phyloP scores from a whole-genome alignment of 805 yeast species.

The Metschnikowia cerradonensis region DNA sequence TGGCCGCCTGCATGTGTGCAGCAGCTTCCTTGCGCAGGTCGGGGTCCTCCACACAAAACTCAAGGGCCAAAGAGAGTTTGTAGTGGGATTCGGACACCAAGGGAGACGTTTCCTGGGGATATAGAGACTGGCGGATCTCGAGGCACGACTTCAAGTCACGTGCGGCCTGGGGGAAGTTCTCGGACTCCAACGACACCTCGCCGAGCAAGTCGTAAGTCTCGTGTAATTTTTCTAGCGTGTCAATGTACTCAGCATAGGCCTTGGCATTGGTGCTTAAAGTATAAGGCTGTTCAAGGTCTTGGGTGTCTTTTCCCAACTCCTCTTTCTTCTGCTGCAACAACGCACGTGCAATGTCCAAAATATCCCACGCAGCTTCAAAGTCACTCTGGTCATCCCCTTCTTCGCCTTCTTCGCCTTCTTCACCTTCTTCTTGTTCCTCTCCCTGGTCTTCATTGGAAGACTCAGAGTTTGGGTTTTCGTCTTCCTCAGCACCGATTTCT shows the following conservation, averaged over 20 bases:
- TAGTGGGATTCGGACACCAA: slow-evolving; percentile 75
- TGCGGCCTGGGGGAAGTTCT: slow-evolving; percentile 76
- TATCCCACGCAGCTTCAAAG: slow-evolving; percentile 86
- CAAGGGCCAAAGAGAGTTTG: slow-evolving; percentile 74
- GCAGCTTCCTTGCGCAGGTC: slow-evolving; percentile 47
- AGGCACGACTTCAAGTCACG: slow-evolving; percentile 61
- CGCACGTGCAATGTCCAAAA: slow-evolving; percentile 72
- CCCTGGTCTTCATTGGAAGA: slow-evolving; percentile 8
- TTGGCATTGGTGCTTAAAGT: slow-evolving; percentile 28
- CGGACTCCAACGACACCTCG: slow-evolving; percentile 86
- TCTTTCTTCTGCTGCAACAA: slow-evolving; percentile 49
- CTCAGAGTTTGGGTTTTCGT: neutral
- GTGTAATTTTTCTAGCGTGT: slow-evolving; percentile 51
- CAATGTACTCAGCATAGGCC: slow-evolving; percentile 31
- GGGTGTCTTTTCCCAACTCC: slow-evolving; percentile 10
- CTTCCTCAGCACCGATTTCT: slow-evolving; percentile 10
- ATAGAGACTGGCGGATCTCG: slow-evolving; percentile 49
- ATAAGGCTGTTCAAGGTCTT: slow-evolving; percentile 22
- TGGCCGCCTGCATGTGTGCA: slow-evolving; percentile 52
- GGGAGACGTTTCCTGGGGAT: slow-evolving; percentile 45
- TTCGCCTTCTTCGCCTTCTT: slow-evolving; percentile 16
- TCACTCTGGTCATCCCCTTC: slow-evolving; percentile 53
- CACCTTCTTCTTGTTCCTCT: slow-evolving; percentile 19
- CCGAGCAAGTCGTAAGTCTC: slow-evolving; percentile 79
- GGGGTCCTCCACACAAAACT: slow-evolving; percentile 57